Conservation (phyloP, 2,329 filamentous ascomycete species). For the Harringtonia aguacate region DNA sequence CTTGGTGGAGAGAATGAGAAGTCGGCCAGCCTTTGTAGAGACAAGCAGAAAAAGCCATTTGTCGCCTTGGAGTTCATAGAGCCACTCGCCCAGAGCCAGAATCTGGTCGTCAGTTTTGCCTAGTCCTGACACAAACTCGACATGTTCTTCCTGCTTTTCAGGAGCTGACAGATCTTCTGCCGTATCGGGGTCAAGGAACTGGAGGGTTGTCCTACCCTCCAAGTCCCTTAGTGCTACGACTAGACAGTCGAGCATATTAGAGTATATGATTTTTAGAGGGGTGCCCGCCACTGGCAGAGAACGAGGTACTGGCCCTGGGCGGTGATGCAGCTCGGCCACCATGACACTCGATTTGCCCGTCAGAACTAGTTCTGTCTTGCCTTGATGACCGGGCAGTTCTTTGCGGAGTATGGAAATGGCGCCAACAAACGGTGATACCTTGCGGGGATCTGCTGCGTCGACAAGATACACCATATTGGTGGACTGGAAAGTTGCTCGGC, state of each 20-base stretch:
- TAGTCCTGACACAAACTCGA: slow-evolving; percentile 43
- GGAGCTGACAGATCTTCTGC: slow-evolving; percentile 40
- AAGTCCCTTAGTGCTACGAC: slow-evolving; percentile 37
- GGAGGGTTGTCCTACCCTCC: slow-evolving; percentile 33
- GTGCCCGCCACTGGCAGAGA: slow-evolving; percentile 35
- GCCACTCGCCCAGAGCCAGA: slow-evolving; percentile 53
- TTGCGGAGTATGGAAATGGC: slow-evolving; percentile 32
- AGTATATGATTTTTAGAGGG: slow-evolving; percentile 44
- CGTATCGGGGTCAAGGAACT: slow-evolving; percentile 46
- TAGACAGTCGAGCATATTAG: slow-evolving; percentile 37
- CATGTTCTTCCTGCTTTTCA: slow-evolving; percentile 26
- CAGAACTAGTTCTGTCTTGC: slow-evolving; percentile 35
- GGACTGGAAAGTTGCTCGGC: slow-evolving; percentile 21
- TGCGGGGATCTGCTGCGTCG: slow-evolving; percentile 34
- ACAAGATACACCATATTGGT: slow-evolving; percentile 40
- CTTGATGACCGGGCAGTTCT: slow-evolving; percentile 25
- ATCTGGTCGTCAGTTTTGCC: slow-evolving; percentile 48
- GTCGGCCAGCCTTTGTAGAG: slow-evolving; percentile 39
- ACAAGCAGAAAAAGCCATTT: slow-evolving; percentile 54
- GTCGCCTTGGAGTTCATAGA: slow-evolving; percentile 43
- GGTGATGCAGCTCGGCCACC: slow-evolving; percentile 38
- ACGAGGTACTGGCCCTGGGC: slow-evolving; percentile 36
- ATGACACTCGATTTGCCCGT: slow-evolving; percentile 39
- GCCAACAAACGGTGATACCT: slow-evolving; percentile 35
- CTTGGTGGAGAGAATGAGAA: slow-evolving; percentile 45